These are phyloP conservation scores for Mortierella sp. DNA, from an alignment of 371 early-diverging fungal species.

Conservation along the genomic window DNA sequence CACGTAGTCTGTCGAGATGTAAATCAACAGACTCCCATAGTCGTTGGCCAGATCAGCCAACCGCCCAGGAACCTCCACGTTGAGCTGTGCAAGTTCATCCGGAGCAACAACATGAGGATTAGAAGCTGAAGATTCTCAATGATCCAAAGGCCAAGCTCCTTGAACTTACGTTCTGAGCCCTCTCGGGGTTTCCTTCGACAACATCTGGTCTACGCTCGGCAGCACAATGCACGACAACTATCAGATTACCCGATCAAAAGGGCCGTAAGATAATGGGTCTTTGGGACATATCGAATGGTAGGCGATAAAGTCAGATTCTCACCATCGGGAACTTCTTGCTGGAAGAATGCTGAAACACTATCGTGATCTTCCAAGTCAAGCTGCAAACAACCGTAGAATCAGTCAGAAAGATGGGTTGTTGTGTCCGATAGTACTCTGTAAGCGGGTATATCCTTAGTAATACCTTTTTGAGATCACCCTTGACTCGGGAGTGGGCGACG, in stretches of 20 bases:
- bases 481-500: slow-evolving; percentile 74
- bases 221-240: slow-evolving; percentile 85
- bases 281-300: neutral
- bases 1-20: slow-evolving; percentile 93
- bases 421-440: no score
- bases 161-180: slow-evolving; percentile 60
- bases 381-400: slow-evolving; percentile 23
- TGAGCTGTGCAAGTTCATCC: slow-evolving; percentile 58
- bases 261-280: neutral
- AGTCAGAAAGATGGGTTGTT: no score
- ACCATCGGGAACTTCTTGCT: slow-evolving; percentile 70
- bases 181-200: slow-evolving; percentile 73
- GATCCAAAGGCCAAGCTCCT: no score
- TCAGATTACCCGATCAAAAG: neutral
- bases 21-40: slow-evolving; percentile 68
- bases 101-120: neutral
- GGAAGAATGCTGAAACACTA: slow-evolving; percentile 66
- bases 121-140: neutral
- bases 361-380: slow-evolving; percentile 73
- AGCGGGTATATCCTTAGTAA: neutral
- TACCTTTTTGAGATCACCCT: slow-evolving; percentile 67
- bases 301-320: neutral
- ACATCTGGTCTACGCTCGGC: slow-evolving; percentile 91
- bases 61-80: slow-evolving; percentile 69
- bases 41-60: slow-evolving; percentile 66